Conservation (phyloP, 1,139 yeast species). For the Geotrichum aggregatum region DNA sequence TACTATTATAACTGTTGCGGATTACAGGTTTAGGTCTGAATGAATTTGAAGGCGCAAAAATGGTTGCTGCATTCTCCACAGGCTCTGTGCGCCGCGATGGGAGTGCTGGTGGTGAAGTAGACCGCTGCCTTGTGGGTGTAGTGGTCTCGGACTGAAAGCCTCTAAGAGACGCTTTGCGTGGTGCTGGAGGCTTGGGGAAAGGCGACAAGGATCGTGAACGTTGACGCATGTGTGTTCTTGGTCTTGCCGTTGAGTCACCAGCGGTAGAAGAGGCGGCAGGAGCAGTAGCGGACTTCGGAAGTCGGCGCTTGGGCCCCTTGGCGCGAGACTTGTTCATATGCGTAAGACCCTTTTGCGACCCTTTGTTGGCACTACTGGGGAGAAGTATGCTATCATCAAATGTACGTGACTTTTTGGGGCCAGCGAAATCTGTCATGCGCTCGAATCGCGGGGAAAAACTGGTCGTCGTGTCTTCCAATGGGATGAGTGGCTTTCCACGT, state of each 20-base stretch:
- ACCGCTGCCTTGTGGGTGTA: not conserved
- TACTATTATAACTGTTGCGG: not conserved
- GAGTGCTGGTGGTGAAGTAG: conserved; percentile 4
- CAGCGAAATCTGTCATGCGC: conserved; percentile 17
- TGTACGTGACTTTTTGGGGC: conserved; percentile 19
- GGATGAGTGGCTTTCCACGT: conserved; percentile 19
- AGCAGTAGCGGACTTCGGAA: conserved; percentile 43
- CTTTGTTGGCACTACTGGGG: conserved; percentile 5
- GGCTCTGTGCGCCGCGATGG: not conserved
- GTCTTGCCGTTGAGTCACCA: not conserved
- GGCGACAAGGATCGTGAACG: conserved; percentile 15
- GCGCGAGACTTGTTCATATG: conserved; percentile 63
- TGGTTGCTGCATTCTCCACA: not conserved
- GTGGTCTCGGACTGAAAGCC: conserved; percentile 4
- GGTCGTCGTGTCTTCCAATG: conserved; percentile 18
- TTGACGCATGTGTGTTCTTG: conserved; percentile 10
- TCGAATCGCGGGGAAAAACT: conserved; percentile 22
- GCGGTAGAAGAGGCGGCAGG: not conserved
- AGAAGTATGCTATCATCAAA: conserved; percentile 16
- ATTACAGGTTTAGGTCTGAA: not conserved
- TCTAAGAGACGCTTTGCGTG: not conserved
- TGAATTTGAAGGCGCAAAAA: conserved; percentile 3
- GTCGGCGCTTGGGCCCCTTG: conserved; percentile 70
- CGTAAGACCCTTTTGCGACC: conserved; percentile 38
- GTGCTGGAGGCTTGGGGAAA: not conserved